Evolutionary conservation across 2,329 filamentous ascomycete species (phyloP), one percentile per base, ranked within the genome.

Genomic region (Teratosphaeria pseudoeucalypti): DNA sequence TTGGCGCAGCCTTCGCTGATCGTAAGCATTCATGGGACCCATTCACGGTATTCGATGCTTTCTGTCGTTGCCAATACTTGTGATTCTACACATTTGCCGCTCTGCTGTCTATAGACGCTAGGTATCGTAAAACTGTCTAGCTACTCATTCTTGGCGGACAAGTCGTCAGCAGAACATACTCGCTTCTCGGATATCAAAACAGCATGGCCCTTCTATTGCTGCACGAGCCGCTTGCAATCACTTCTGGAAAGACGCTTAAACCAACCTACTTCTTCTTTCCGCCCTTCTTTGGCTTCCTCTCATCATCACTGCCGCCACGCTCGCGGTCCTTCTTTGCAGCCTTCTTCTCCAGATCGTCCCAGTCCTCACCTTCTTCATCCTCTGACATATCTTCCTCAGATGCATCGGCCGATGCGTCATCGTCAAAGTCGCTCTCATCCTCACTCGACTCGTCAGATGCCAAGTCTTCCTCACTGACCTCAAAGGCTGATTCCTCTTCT

Each of bases 401-500:
- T 34, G 90, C 92, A 63, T 92, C 89, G 2, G 87, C 89, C 26
- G 84, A 88, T 1, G 87, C 89, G 68, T 96, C 92, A 70, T 92
- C 92, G 68, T 95, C 92, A 71, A 94, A 97, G 63, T 97, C 92
- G 23, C 88, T 94, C 60, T 90, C 94, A 52, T 95, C 92, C 66
- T 96, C 92, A 10, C 86, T 90, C 14, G 82, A 88, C 70, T 90
- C 90, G 37, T 92, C 90, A 1, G 79, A 81, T 14, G 81, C 85
- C 43, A 96, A 77, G 64, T 97, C 94, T 3, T 85, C 87, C 61
- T 95, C 92, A 26, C 84, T 86, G 58, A 96, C 88, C 75, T 97
- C 94, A 68, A 96, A 99, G 7, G 89, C 92, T 3, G 86, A 90
- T 75, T 97, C 94, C 75, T 97, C 94, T 62, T 94, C 89, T 58